These are phyloP conservation scores for Prunus fruticosa DNA, from an alignment of 306 rosid species.

Conservation along the genomic window DNA sequence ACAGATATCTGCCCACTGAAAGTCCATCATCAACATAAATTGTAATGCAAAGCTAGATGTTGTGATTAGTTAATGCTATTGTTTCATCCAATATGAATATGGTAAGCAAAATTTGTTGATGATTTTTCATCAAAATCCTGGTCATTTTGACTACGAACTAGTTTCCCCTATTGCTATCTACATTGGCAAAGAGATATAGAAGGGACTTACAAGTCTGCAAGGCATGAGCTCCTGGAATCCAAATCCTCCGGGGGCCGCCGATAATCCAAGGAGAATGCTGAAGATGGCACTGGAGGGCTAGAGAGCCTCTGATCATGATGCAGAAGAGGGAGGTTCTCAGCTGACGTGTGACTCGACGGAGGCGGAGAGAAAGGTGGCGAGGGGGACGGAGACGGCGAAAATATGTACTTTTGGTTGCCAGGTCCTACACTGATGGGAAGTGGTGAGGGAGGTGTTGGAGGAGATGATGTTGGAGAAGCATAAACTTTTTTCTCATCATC, in stretches of 20 bases:
- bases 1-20: too few relatives aligned
- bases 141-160: neutral
- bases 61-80: neutral
- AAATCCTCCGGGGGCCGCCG: constrained; percentile 12
- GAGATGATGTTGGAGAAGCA: constrained; percentile 65
- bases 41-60: neutral
- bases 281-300: constrained; percentile 22
- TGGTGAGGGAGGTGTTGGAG: constrained; percentile 84
- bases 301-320: constrained; percentile 15
- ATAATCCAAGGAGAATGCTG: constrained; percentile 53
- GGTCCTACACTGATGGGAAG: constrained; percentile 75
- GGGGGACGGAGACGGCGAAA: constrained; percentile 57
- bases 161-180: neutral
- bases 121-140: too few relatives aligned
- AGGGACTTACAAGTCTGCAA: constrained; percentile 56
- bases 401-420: constrained; percentile 48
- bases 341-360: constrained; percentile 42
- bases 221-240: constrained; percentile 51
- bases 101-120: neutral
- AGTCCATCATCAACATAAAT: neutral
- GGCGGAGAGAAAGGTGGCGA: constrained; percentile 62
- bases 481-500: constrained; percentile 17
- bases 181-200: constrained; percentile 1
- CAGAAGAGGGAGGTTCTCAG: constrained; percentile 54
- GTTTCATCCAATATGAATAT: neutral